Evolutionary conservation across 192 early-diverging fungal genomes (phyloP), one percentile per base, ranked within the genome.

Genomic region (Podochytrium sp.): DNA sequence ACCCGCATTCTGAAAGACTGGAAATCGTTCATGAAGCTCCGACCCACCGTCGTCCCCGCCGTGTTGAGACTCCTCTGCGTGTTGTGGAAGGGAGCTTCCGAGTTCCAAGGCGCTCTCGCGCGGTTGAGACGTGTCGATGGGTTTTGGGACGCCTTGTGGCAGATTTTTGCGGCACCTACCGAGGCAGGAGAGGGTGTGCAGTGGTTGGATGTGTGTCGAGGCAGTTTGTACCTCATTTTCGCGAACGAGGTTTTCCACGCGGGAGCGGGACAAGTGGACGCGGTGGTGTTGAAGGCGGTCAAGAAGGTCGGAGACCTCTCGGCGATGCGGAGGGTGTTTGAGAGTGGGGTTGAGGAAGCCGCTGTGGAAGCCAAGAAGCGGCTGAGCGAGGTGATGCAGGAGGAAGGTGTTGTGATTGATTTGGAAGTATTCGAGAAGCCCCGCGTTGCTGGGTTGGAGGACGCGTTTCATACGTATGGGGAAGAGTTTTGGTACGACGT

Each of bases 51-150:
- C 2, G 56, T 85, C 10, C 71, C 80, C 12, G 64, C 84, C 7
- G 69, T 59, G 3, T 59, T 79, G 57, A 51, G 62, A 5, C 50
- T 85, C 3, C 34, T 82, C 27, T 70, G 80, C 41, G 68, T 61
- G 1, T 53, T 85, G 7, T 85, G 84, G 84, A 59, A 65, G 33
- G 74, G 65, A 38, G 77, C 70, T 1, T 65, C 70, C 32, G 65
- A 82, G 29, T 74, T 77, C 51, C 68, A 74, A 29, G 38, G 29
- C 23, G 61, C 79, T 7, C 27, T 85, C 29, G 60, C 73, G 20
- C 68, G 41, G 14, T 20, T 82, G 5, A 66, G 77, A 29, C 25
- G 51, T 6, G 20, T 62, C 37, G 25, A 49, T 4, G 63, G 55
- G 12, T 80, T 85, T 65, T 85, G 84, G 84, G 50, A 58, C 14